A percentile compares a stretch with the other conserved stretches of the same genome.
These are phyloP conservation scores for Lophium mytilinum DNA, from an alignment of 495 filamentous ascomycete genomes.

Conservation along the genomic window DNA sequence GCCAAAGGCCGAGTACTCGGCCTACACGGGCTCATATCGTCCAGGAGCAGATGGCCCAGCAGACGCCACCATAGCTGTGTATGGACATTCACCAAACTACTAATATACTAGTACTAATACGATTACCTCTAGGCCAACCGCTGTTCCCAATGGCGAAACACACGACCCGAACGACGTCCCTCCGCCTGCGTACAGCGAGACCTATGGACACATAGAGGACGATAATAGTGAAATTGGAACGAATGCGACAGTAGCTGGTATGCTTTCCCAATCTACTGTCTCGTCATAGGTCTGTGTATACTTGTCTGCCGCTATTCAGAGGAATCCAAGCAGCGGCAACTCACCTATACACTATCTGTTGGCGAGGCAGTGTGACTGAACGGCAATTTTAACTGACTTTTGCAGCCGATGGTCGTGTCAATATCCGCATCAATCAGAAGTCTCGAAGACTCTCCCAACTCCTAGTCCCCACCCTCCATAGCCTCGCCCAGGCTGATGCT, in stretches of 20 bases:
- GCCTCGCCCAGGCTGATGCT: slow-evolving; percentile 36
- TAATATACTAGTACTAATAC: background rate
- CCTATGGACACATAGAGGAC: slow-evolving; percentile 42
- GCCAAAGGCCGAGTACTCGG: slow-evolving; percentile 16
- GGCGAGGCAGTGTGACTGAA: no score
- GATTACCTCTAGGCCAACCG: slow-evolving; percentile 1
- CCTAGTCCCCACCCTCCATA: slow-evolving; percentile 55
- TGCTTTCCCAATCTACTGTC: background rate
- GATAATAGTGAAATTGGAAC: slow-evolving; percentile 48
- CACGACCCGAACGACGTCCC: slow-evolving; percentile 21
- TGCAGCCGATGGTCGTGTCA: slow-evolving; percentile 60
- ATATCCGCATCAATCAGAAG: slow-evolving; percentile 67
- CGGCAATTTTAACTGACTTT: background rate
- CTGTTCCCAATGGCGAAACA: background rate
- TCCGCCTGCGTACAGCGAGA: slow-evolving; percentile 45
- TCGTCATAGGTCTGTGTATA: background rate
- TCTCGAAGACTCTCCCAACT: slow-evolving; percentile 55
- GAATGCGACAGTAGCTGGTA: slow-evolving; percentile 42
- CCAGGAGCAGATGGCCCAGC: slow-evolving; percentile 1
- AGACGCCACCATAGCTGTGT: background rate
- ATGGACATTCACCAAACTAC: background rate
- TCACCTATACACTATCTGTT: no score
- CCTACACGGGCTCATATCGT: slow-evolving; percentile 17
- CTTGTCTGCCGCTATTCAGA: no score
- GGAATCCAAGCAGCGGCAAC: no score